phyloP scores from a whole-genome alignment of 768 basidiomycete species.

The Suillus weaverae region DNA sequence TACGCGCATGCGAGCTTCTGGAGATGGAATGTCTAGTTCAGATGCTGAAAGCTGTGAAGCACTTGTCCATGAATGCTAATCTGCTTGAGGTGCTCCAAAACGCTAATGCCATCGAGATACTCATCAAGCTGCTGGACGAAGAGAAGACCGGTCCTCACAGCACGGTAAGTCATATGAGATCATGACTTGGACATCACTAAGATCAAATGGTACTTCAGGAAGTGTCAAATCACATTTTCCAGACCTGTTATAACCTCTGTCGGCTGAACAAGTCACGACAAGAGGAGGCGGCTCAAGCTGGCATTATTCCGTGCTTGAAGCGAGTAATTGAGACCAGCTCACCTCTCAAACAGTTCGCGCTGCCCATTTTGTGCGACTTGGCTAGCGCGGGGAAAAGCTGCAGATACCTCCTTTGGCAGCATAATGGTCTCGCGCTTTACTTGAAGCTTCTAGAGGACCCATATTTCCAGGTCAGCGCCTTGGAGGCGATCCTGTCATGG shows the following conservation, averaged over 20 bases:
- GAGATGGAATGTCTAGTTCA: slow-evolving; percentile 87
- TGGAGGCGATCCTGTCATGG: slow-evolving; percentile 92
- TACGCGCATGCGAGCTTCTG: slow-evolving; percentile 84
- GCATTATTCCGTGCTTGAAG: slow-evolving; percentile 90
- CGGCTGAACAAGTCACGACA: slow-evolving; percentile 92
- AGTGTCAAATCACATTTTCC: slow-evolving; percentile 96
- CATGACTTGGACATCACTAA: neutral
- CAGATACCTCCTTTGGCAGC: slow-evolving; percentile 87
- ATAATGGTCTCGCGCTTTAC: slow-evolving; percentile 86
- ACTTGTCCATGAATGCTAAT: slow-evolving; percentile 90
- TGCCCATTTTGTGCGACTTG: slow-evolving; percentile 95
- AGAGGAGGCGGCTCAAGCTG: slow-evolving; percentile 95
- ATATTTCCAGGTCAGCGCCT: slow-evolving; percentile 88
- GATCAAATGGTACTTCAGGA: slow-evolving; percentile 54
- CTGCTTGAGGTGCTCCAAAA: slow-evolving; percentile 94
- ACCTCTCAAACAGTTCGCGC: slow-evolving; percentile 93
- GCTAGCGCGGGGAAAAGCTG: slow-evolving; percentile 94
- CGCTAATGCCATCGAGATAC: slow-evolving; percentile 89
- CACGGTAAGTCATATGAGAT: slow-evolving; percentile 55
- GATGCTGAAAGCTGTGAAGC: slow-evolving; percentile 93
- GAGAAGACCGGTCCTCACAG: slow-evolving; percentile 76
- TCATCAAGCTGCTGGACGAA: slow-evolving; percentile 83
- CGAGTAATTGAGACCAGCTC: slow-evolving; percentile 86
- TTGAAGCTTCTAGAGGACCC: slow-evolving; percentile 76
- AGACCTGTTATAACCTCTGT: slow-evolving; percentile 96